A percentile compares a stretch with the other conserved stretches of the same genome.
Conservation (phyloP, 805 yeast species). For the Schizosaccharomyces cryophilus region DNA sequence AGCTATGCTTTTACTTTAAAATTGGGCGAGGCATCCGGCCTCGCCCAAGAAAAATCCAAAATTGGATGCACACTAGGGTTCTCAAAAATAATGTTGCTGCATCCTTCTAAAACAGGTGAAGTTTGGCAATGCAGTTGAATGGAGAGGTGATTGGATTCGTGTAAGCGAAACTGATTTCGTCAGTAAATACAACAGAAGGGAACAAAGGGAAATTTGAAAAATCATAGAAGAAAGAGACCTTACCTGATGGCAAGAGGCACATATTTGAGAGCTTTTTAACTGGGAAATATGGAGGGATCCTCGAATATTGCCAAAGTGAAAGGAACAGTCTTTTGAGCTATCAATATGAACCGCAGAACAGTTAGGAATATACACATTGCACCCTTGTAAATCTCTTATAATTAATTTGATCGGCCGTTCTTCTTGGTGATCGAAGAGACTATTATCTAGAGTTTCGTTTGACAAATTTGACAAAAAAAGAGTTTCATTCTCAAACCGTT, state of each 20-base stretch:
- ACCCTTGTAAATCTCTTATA: background rate
- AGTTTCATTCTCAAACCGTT: background rate
- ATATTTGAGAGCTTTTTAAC: background rate
- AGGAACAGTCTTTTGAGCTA: background rate
- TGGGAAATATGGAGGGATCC: background rate
- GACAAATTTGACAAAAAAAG: background rate
- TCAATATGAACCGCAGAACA: background rate
- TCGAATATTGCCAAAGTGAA: background rate
- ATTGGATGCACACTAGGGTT: background rate
- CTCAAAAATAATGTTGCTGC: background rate
- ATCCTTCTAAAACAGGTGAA: background rate
- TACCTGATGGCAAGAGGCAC: background rate
- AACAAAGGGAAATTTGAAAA: background rate
- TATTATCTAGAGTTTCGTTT: background rate
- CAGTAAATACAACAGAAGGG: background rate
- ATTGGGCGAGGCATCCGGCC: background rate
- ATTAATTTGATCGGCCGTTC: background rate
- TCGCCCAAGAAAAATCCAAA: background rate
- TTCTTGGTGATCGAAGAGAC: background rate
- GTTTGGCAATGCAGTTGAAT: background rate
- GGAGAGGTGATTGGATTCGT: background rate
- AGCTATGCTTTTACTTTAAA: background rate
- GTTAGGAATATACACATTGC: background rate
- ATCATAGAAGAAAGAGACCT: background rate
- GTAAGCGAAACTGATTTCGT: background rate